Evolutionary conservation across 208 protist species (phyloP), one percentile per base, ranked within the genome.

Genomic region (Blastocrithidia nonstop): DNA sequence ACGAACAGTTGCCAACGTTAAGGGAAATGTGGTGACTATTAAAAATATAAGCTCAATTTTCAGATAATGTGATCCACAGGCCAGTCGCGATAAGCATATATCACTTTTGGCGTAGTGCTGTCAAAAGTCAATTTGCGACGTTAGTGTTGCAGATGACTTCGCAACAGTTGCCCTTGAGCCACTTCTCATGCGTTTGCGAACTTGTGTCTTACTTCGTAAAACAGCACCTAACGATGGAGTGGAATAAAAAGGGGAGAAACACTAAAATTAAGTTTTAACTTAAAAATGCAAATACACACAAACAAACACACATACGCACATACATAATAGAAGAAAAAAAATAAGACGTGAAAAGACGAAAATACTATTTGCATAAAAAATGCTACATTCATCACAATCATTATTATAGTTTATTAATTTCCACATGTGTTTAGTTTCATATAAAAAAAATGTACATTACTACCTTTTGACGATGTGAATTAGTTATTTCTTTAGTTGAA

Each of bases 111-210:
- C 82, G 5, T 66, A 77, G 24, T 61, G 60, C n/a, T 67, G 51
- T 8, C 71, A 83, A 33, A 58, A 71, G 41, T 62, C 69, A 2
- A 46, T 83, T 20, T 66, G 75, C 23, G 74, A 91, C 41, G 58
- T 83, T 43, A 59, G 59, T 5, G 77, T 45, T 5, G 57, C 63
- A 15, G 71, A 79, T 26, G 59, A 61, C 37, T 27, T 16, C 0
- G 37, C 62, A 8, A 61, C 55, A 15, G 54, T 79, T 22, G 58
- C 58, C 23, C 26, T 82, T 1, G 68, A 81, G 11, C 28, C 56
- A 4, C 29, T 91, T 43, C 46, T 91, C 9, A 8, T 38, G 13
- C 66, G 77, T 7, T 70, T 83, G 29, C 70, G 82, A 11, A 63
- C 55, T n/a, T 32, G 57, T 19, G 71, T 91, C 11, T 61, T 91